These are phyloP conservation scores for Zelopaecilomyces penicillatus DNA, from an alignment of 2,329 filamentous ascomycete species.

Conservation along the genomic window DNA sequence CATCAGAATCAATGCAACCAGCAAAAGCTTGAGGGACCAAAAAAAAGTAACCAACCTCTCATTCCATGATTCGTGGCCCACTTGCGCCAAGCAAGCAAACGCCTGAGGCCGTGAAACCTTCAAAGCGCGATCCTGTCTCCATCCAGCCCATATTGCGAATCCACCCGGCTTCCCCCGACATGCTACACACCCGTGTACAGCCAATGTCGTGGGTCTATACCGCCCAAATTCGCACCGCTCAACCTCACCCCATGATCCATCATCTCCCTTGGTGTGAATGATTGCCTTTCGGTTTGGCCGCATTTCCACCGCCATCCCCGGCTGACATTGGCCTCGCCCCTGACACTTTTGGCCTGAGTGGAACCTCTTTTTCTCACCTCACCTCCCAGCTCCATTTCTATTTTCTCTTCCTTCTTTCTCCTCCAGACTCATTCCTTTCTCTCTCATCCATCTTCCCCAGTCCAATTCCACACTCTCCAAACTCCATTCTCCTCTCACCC, in stretches of 20 bases:
- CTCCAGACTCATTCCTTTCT: conserved; percentile 24
- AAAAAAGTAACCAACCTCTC: neutral
- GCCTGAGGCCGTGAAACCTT: conserved; percentile 24
- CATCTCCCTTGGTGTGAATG: conserved; percentile 17
- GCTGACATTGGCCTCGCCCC: conserved; percentile 26
- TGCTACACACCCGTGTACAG: conserved; percentile 21
- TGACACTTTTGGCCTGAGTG: conserved; percentile 22
- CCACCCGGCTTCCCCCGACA: conserved; percentile 27
- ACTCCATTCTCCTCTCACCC: conserved; percentile 5
- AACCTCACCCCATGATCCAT: conserved; percentile 8
- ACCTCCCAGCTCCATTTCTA: conserved; percentile 26
- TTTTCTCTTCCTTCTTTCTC: conserved; percentile 25
- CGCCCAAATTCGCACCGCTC: conserved; percentile 20
- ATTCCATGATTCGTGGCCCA: conserved; percentile 9
- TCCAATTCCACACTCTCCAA: conserved; percentile 14
- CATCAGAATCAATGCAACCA: too few species aligned
- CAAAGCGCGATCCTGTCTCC: conserved; percentile 18
- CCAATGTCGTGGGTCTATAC: conserved; percentile 3
- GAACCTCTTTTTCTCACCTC: conserved; percentile 32
- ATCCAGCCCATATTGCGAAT: conserved; percentile 17
- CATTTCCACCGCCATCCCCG: conserved; percentile 25
- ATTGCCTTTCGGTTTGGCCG: conserved; percentile 19
- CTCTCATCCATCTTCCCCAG: conserved; percentile 18
- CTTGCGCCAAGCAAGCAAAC: conserved; percentile 9
- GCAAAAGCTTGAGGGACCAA: too few species aligned